A percentile compares a stretch with the other conserved stretches of the same genome.
phyloP scores from a whole-genome alignment of 169 alveolate species.

The Eimeria sp. region DNA sequence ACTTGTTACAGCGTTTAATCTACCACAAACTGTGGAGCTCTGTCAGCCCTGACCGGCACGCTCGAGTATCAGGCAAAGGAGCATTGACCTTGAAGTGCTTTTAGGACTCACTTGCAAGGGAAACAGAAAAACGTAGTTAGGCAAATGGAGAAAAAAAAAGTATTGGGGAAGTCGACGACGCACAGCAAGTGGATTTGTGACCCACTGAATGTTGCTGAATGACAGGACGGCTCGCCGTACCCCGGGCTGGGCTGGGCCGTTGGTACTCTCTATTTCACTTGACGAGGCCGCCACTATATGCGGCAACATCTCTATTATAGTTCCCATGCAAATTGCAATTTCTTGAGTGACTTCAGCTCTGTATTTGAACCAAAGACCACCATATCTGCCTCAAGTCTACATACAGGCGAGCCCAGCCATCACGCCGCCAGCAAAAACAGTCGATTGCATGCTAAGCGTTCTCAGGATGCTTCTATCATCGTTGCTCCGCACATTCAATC shows the following conservation, averaged over 20 bases:
- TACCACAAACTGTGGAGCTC: neutral
- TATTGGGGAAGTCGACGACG: neutral
- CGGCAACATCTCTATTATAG: neutral
- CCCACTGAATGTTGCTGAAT: neutral
- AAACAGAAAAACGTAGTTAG: neutral
- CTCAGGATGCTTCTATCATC: neutral
- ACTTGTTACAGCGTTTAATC: neutral
- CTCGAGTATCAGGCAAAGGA: neutral
- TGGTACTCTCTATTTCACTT: neutral
- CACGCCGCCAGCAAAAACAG: neutral
- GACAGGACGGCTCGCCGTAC: slow-evolving; percentile 23
- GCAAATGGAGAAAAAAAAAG: neutral
- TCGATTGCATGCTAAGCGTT: neutral
- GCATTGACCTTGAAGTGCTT: neutral
- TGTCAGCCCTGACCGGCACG: slow-evolving; percentile 31
- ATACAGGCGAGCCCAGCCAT: neutral
- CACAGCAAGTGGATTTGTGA: neutral
- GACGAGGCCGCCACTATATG: neutral
- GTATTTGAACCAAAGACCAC: neutral
- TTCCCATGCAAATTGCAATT: neutral
- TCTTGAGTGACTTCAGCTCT: neutral
- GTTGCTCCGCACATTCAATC: neutral
- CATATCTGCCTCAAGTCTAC: neutral
- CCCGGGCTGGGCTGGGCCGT: slow-evolving; percentile 33
- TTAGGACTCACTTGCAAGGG: neutral